phyloP scores from a whole-genome alignment of 768 basidiomycete genomes.

The Xanthoconium purpureum region DNA sequence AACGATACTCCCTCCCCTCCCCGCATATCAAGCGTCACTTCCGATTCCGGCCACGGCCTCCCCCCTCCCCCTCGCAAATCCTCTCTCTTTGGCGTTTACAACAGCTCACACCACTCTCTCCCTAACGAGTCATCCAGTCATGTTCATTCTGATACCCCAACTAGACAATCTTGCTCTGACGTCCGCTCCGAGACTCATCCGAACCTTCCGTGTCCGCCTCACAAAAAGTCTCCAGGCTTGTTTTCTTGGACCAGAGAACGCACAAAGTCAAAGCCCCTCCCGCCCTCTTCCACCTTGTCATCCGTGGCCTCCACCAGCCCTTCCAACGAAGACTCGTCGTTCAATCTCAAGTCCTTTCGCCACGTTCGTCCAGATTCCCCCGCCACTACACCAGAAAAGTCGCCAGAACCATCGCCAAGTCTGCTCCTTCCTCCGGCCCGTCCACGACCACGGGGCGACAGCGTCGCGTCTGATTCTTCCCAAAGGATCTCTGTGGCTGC shows the following conservation, averaged over 20 bases:
- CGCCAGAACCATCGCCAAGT: conserved; percentile 25
- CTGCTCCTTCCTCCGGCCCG: conserved; percentile 36
- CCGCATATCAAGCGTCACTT: conserved; percentile 37
- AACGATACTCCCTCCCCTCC: conserved; percentile 29
- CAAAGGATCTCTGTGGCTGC: conserved; percentile 80
- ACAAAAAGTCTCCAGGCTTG: conserved; percentile 36
- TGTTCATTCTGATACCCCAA: conserved; percentile 19
- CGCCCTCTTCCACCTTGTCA: conserved; percentile 35
- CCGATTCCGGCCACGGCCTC: conserved; percentile 43
- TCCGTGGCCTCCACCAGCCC: conserved; percentile 24
- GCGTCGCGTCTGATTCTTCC: conserved; percentile 59
- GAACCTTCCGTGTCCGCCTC: conserved; percentile 17
- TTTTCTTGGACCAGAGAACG: conserved; percentile 36
- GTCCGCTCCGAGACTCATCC: conserved; percentile 6
- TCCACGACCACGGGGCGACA: conserved; percentile 54
- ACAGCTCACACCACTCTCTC: conserved; percentile 55
- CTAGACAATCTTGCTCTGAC: conserved; percentile 14
- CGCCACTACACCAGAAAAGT: conserved; percentile 14
- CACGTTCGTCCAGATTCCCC: conserved; percentile 55
- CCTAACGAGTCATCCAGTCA: conserved; percentile 39
- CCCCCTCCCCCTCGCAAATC: conserved; percentile 63
- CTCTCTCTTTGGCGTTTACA: conserved; percentile 60
- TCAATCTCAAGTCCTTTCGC: conserved; percentile 73
- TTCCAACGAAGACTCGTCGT: conserved; percentile 30
- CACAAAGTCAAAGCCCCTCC: conserved; percentile 33